phyloP scores from a whole-genome alignment of 225 moss, liverwort and hornwort species.

The Sphagnum tenellum region DNA sequence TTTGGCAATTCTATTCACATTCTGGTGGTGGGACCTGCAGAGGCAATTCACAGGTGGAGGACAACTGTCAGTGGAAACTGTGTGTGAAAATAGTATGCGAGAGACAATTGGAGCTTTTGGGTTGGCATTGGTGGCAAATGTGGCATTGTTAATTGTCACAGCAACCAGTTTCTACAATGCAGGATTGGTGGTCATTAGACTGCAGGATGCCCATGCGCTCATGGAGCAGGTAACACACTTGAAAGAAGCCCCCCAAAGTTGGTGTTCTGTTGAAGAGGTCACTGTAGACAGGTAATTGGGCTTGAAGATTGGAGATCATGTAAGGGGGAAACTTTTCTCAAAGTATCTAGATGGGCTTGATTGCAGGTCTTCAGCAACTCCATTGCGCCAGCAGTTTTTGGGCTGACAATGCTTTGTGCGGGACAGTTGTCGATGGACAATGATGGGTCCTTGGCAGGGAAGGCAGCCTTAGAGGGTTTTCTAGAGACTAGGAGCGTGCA shows the following conservation, averaged over 20 bases:
- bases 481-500: conserved; percentile 36
- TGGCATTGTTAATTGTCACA: conserved; percentile 51
- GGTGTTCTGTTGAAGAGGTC: too few relatives aligned
- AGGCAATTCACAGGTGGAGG: conserved; percentile 16
- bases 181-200: conserved; percentile 66
- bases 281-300: too few relatives aligned
- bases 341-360: too few relatives aligned
- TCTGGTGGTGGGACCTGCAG: conserved; percentile 5
- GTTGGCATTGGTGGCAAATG: conserved; percentile 56
- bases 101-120: conserved; percentile 61
- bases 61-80: conserved; percentile 26
- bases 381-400: conserved; percentile 63
- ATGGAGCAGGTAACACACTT: conserved; percentile 57
- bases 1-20: too few relatives aligned
- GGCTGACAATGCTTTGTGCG: conserved; percentile 58
- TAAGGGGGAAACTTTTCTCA: too few relatives aligned
- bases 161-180: conserved; percentile 71
- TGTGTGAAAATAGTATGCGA: conserved; percentile 41
- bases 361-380: conserved; percentile 68
- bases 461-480: conserved; percentile 62
- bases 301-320: too few relatives aligned
- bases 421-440: conserved; percentile 63
- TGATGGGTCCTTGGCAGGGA: conserved; percentile 63
- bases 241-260: too few relatives aligned
- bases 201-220: conserved; percentile 73